A percentile compares a stretch with the other conserved stretches of the same genome.
Conservation (phyloP, 2,329 filamentous ascomycete genomes). For the Penicillium frequentans region DNA sequence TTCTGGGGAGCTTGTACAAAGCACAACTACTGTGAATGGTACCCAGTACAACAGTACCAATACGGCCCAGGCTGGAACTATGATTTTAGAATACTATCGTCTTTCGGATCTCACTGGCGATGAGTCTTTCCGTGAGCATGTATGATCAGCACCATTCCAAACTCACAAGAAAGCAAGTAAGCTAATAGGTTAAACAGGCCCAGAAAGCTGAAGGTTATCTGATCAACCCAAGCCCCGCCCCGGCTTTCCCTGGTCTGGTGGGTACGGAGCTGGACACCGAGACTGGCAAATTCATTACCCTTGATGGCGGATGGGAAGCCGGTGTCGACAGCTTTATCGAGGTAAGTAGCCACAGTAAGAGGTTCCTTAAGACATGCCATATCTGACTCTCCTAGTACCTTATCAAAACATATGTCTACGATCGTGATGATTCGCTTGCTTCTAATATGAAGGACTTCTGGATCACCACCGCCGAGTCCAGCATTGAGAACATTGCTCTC, state of each 20-base stretch:
- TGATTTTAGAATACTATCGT: conserved; percentile 23
- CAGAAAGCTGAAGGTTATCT: conserved; percentile 18
- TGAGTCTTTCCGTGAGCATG: conserved; percentile 18
- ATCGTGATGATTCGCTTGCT: conserved; percentile 9
- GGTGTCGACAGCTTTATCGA: conserved; percentile 25
- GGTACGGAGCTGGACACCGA: conserved; percentile 22
- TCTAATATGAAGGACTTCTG: conserved; percentile 20
- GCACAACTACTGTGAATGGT: conserved; percentile 16
- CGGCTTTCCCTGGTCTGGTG: conserved; percentile 20
- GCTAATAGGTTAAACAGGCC: conserved; percentile 7
- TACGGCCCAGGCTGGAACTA: conserved; percentile 21
- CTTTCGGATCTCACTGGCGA: conserved; percentile 25
- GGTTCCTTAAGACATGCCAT: neutral
- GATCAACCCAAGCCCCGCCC: conserved; percentile 21
- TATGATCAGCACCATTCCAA: conserved; percentile 1
- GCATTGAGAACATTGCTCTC: conserved; percentile 17
- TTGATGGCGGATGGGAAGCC: conserved; percentile 23
- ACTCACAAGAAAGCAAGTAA: neutral
- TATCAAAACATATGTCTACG: conserved; percentile 24
- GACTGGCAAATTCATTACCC: conserved; percentile 21
- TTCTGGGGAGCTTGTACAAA: conserved; percentile 9
- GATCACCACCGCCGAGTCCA: conserved; percentile 20
- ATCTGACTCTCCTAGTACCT: conserved; percentile 16
- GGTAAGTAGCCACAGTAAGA: conserved; percentile 2
- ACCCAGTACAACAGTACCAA: conserved; percentile 22